Percentiles rank a stretch among this genome's conserved stretches.
phyloP scores from a whole-genome alignment of 2,329 filamentous ascomycete species.

The Cadophora sp. region DNA sequence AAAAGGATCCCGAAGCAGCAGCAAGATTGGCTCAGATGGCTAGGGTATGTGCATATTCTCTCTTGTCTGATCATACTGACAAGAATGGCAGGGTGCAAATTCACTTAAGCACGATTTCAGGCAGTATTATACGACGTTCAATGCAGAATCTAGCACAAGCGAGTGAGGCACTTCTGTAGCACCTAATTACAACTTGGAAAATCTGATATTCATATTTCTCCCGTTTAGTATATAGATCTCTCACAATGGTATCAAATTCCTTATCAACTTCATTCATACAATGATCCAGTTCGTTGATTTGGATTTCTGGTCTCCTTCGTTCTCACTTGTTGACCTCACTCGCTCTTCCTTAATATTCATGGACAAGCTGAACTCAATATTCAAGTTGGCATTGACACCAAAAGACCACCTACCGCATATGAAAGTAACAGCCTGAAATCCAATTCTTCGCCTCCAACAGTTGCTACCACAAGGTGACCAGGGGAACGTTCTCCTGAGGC shows the following conservation, averaged over 20 bases:
- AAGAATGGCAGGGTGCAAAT: not conserved
- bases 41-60: not conserved
- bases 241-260: not conserved
- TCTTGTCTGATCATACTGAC: not conserved
- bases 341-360: not conserved
- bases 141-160: not conserved
- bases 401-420: too few relatives aligned
- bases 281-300: not conserved
- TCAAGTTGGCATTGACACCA: not conserved
- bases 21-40: not conserved
- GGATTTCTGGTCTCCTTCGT: not conserved
- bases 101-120: constrained; percentile 3
- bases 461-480: too few relatives aligned
- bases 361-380: too few relatives aligned
- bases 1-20: not conserved
- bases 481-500: too few relatives aligned
- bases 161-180: not conserved
- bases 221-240: constrained; percentile 1
- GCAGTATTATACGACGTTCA: not conserved
- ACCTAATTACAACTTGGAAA: too few relatives aligned
- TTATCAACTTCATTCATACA: not conserved
- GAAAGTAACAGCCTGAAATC: too few relatives aligned
- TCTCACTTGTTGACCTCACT: not conserved
- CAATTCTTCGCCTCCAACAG: too few relatives aligned
- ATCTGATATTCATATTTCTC: not conserved